A percentile compares a stretch with the other conserved stretches of the same genome.
phyloP scores from a whole-genome alignment of 345 rosid species.

The Clausena lansium region DNA sequence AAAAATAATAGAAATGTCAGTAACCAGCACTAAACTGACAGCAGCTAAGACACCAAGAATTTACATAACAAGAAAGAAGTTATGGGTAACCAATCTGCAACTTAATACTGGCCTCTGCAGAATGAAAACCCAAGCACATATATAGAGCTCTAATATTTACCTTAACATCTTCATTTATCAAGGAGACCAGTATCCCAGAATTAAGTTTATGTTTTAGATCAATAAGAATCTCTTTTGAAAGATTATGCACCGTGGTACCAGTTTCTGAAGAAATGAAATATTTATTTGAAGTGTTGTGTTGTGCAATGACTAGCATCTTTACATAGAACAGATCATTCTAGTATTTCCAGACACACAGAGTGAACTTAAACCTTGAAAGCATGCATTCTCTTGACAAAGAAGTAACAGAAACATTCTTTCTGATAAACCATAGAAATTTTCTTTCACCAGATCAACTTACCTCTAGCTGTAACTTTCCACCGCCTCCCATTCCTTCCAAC shows the following conservation, averaged over 20 bases:
- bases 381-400: background rate
- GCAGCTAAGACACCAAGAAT: background rate
- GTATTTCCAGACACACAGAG: background rate
- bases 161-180: background rate
- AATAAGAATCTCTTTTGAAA: background rate
- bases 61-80: background rate
- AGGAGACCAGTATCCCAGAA: background rate
- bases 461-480: slow-evolving; percentile 87
- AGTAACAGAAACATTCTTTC: slow-evolving; percentile 6
- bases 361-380: background rate
- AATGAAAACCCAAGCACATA: background rate
- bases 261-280: background rate
- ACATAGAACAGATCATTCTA: background rate
- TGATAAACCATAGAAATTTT: background rate
- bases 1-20: background rate
- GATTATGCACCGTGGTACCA: background rate
- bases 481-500: slow-evolving; percentile 97
- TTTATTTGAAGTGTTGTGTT: background rate
- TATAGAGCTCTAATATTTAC: background rate
- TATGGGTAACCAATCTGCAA: background rate
- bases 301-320: background rate
- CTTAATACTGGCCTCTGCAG: background rate
- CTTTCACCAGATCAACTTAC: slow-evolving; percentile 39
- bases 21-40: background rate
- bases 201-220: background rate